Percentiles rank a stretch among this genome's conserved stretches.
Evolutionary conservation across 2,329 filamentous ascomycete genomes (phyloP).

Genomic region (Xylaria sp.): DNA sequence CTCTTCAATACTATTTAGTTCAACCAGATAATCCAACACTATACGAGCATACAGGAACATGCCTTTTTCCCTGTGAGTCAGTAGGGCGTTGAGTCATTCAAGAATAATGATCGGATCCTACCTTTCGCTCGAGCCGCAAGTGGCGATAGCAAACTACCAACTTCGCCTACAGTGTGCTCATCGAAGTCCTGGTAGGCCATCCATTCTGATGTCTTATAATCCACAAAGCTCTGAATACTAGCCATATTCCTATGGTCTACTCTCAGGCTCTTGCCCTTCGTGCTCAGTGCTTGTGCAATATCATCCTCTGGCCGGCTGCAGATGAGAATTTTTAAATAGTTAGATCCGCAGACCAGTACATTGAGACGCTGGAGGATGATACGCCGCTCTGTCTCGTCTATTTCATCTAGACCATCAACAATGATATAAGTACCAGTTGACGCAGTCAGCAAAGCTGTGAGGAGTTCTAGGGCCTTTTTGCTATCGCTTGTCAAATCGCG

Average conservation of each 20-base stretch:
- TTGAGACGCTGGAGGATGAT: constrained; percentile 34
- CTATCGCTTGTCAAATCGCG: constrained; percentile 36
- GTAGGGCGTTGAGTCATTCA: not conserved
- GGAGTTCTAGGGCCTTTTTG: constrained; percentile 41
- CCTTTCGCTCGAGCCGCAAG: constrained; percentile 44
- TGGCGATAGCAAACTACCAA: constrained; percentile 24
- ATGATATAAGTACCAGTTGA: constrained; percentile 40
- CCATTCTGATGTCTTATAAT: constrained; percentile 32
- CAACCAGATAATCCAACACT: constrained; percentile 42
- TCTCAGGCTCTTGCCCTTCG: not conserved
- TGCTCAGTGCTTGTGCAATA: constrained; percentile 35
- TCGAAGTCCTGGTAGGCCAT: constrained; percentile 34
- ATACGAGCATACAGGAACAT: constrained; percentile 51
- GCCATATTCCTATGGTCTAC: constrained; percentile 36
- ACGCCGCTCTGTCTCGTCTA: constrained; percentile 38
- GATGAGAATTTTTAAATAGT: constrained; percentile 39
- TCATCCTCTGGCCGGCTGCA: constrained; percentile 46
- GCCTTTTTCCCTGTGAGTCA: constrained; percentile 36
- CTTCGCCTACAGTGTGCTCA: too few species aligned
- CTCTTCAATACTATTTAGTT: constrained; percentile 37
- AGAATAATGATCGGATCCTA: constrained; percentile 11
- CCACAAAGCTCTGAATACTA: constrained; percentile 42
- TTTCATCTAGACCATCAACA: constrained; percentile 50
- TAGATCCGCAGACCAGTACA: constrained; percentile 28
- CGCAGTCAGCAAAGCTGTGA: constrained; percentile 41